These are phyloP conservation scores for Angophora floribunda DNA, from an alignment of 345 rosid genomes.

Conservation along the genomic window DNA sequence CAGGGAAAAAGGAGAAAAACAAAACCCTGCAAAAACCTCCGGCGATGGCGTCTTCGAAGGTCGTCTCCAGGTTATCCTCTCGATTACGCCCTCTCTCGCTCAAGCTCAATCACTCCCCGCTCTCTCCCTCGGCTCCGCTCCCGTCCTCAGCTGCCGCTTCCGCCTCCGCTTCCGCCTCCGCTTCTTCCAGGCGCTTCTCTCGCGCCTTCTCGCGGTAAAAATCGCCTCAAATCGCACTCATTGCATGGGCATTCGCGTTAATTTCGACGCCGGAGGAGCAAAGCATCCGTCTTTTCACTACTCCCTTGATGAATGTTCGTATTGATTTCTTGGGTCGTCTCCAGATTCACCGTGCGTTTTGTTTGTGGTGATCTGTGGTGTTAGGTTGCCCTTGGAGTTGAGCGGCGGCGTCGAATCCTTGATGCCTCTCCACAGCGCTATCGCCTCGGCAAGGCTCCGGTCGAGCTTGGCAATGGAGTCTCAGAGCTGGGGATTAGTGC, in stretches of 20 bases:
- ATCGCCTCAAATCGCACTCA: neutral
- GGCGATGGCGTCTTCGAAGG: conserved; percentile 39
- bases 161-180: conserved; percentile 4
- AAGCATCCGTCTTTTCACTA: neutral
- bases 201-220: conserved; percentile 21
- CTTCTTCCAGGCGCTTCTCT: conserved; percentile 24
- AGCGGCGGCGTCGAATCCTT: conserved; percentile 30
- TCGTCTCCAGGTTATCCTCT: conserved; percentile 38
- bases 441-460: conserved; percentile 51
- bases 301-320: neutral
- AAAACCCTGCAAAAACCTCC: neutral
- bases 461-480: conserved; percentile 56
- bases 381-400: conserved; percentile 55
- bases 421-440: conserved; percentile 59
- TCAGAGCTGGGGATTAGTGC: conserved; percentile 59
- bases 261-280: neutral
- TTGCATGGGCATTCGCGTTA: neutral
- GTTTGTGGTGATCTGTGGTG: neutral
- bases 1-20: neutral
- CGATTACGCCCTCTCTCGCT: conserved; percentile 28
- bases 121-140: conserved; percentile 2
- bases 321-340: neutral
- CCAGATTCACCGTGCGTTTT: neutral
- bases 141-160: conserved; percentile 9
- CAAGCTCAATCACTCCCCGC: conserved; percentile 23